Base-by-base conservation (phyloP, 345 rosid species). In the Jatropha curcas region DNA sequence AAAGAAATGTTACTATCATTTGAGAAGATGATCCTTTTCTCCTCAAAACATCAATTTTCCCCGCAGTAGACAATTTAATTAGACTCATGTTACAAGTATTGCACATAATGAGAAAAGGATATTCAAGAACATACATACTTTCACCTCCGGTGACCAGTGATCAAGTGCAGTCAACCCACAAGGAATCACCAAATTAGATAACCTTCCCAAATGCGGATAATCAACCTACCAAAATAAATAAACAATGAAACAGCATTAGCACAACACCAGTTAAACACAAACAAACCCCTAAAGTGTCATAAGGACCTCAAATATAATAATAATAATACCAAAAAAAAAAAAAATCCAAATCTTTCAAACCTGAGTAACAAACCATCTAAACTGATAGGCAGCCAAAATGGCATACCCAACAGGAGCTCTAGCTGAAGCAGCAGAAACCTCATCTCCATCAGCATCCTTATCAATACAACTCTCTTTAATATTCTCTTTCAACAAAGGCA, bases 81-180 rank as follows among this genome's bases (percentile, higher is more conserved):
- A n/a, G n/a, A n/a, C n/a, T n/a, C n/a, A n/a, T n/a, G n/a, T n/a
- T n/a, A n/a, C n/a, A n/a, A n/a, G 20, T 31, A 61, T 48, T 33
- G 19, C 3, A 50, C 27, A 46, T 1, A 31, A 37, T 2, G 24
- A 58, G 45, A 53, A 20, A 52, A 57, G 7, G 28, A 24, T 7
- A 24, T 3, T 48, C n/a, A 19, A 60, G 25, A 56, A 68, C 20
- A 34, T 27, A 80, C 94, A 48, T 85, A 91, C 99, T 84, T 95
- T 95, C 73, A 95, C 92, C 77, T 83, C 84, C 0, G 96, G 88
- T 11, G 97, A 92, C 98, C 96, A 95, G 81, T 92, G 98, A 79
- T 95, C 97, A 71, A 92, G 89, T 25, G 92, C 88, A 51, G 94
- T 92, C 80, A 92, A 82, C 50, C 86, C 99, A 84, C 94, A 95